Conservation (phyloP, 164 flowering plant genomes). For the Akebia trifoliata region DNA sequence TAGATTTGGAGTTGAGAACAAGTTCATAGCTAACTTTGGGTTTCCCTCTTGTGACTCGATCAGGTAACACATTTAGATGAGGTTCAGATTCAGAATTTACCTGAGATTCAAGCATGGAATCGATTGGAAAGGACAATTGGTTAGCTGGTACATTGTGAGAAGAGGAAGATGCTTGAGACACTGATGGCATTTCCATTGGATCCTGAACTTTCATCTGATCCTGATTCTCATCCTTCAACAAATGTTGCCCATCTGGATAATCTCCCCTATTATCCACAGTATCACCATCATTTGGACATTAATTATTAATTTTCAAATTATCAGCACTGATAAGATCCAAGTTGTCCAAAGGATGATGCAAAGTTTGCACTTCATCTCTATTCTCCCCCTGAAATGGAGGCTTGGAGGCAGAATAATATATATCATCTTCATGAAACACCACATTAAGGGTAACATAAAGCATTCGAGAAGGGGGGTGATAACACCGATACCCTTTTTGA, state of each 20-base stretch:
- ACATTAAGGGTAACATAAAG: conserved; percentile 16
- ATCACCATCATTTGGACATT: not conserved
- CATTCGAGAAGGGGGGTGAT: conserved; percentile 16
- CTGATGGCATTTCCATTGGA: no score
- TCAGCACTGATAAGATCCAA: no score
- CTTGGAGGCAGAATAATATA: conserved; percentile 11
- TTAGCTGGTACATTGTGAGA: not conserved
- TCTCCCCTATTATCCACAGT: no score
- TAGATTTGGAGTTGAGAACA: not conserved
- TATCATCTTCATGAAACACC: conserved; percentile 7
- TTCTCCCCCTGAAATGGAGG: conserved; percentile 16
- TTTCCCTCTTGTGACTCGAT: conserved; percentile 6
- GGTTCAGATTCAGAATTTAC: conserved; percentile 1
- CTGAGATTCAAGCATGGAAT: not conserved
- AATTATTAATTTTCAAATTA: no score
- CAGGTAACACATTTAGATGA: not conserved
- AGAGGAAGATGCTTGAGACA: no score
- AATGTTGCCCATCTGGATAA: no score
- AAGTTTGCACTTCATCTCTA: not conserved
- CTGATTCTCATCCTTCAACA: no score
- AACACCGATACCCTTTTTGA: conserved; percentile 19
- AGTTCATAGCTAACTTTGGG: conserved; percentile 7
- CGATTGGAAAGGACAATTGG: conserved; percentile 3
- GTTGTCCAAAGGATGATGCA: no score
- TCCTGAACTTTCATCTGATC: no score